Evolutionary conservation across 2,329 filamentous ascomycete species (phyloP), one percentile per base, ranked within the genome.

Genomic region (Talaromyces atroroseus): DNA sequence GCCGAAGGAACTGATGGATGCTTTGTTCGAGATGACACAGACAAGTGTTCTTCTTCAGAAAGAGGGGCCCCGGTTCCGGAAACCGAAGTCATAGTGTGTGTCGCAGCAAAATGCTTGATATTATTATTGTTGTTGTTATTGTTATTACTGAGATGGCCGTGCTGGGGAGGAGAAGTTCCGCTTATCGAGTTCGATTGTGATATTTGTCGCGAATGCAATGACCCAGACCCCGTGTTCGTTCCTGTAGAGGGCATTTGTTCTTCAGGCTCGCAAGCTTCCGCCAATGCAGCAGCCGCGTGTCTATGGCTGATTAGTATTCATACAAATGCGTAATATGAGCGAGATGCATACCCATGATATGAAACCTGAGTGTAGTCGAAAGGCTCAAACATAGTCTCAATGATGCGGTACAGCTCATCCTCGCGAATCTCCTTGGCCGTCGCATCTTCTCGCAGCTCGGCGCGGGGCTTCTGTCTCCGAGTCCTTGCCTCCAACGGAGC

Each of bases 341-440:
- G 50, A 16, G 20, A 46, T 2, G n/a, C 57, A 40, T 49, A 59
- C 57, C 57, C 53, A 16, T 56, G 85, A 66, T 91, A 92, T 3
- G 85, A 88, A 20, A 89, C 85, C 2, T 86, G 76, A 0, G 92
- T 96, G 73, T 99, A 99, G 71, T 99, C 94, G 70, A 97, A 99
- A 0, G 92, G 90, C 69, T 89, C 86, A 68, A 97, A 99, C 66
- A 96, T 88, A 4, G 84, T 88, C 72, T 99, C 94, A 60, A 99
- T 96, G 82, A 95, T 89, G 61, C 86, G 86, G 71, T 97, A 94
- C 21, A 97, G 80, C 71, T 96, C 92, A 60, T 99, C 92, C 64
- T 95, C 91, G 21, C 92, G 83, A 56, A 96, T 95, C 71, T 99
- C 92, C 71, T 95, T 92, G 44, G 91, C 89, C 0, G 92, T 95